Evolutionary conservation across 768 basidiomycete genomes (phyloP).

Genomic region (Rhodotorula graminis): DNA sequence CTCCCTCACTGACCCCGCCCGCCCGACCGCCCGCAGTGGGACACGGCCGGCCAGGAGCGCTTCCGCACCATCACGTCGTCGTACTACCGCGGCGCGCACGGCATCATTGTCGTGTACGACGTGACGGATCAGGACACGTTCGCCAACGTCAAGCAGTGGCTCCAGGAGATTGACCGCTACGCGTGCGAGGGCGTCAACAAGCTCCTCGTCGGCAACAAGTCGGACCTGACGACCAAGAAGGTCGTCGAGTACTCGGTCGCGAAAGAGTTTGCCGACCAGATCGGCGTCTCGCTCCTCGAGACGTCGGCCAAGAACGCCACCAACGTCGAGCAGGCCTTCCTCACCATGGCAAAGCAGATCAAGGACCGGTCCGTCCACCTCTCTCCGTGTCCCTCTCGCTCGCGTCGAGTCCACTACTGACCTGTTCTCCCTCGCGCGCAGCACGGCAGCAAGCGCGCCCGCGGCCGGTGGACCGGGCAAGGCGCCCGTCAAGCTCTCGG

Average conservation of each 20-base stretch:
- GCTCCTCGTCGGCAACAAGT: conserved; percentile 97
- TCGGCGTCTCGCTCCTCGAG: conserved; percentile 92
- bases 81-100: conserved; percentile 99
- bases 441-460: conserved; percentile 78
- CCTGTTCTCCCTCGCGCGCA: conserved; percentile 42
- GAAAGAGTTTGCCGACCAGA: conserved; percentile 77
- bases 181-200: conserved; percentile 99
- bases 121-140: conserved; percentile 71
- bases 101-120: conserved; percentile 87
- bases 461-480: conserved; percentile 67
- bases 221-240: conserved; percentile 86
- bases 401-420: neutral
- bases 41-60: conserved; percentile 97
- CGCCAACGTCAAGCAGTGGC: conserved; percentile 80
- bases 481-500: conserved; percentile 69
- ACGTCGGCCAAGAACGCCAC: conserved; percentile 96
- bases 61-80: conserved; percentile 98
- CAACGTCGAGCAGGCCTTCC: conserved; percentile 97
- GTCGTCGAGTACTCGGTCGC: conserved; percentile 49
- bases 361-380: conserved; percentile 37
- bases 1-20: neutral
- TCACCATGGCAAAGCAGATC: conserved; percentile 68
- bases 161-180: conserved; percentile 53
- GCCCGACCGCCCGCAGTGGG: conserved; percentile 72
- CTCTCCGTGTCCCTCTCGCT: neutral